Evolutionary conservation across 2,329 filamentous ascomycete species (phyloP), one percentile per base, ranked within the genome.

Genomic region (Ceratocystis cacaofunesta): DNA sequence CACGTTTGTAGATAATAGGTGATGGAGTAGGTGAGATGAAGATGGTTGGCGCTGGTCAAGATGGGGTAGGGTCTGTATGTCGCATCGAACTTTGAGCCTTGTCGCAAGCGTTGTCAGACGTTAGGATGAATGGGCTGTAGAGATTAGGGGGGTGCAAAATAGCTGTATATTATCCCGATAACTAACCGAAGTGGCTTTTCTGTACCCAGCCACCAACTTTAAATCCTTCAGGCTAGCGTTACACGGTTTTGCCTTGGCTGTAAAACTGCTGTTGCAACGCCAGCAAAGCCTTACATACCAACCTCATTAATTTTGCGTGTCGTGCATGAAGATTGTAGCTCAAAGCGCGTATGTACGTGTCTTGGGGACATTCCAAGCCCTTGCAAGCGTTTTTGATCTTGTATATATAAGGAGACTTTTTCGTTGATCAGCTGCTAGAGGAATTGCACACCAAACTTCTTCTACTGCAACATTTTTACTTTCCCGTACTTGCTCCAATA

Each of bases 161-260:
- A 52, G 2, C 22, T 15, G 10, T 0, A 0, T 1, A 28, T 15
- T 52, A 10, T 28, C 3, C 48, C 22, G 22, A 10, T 1, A 28
- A 25, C 5, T 28, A 52, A 22, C 48, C 48, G 48, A 57, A 1
- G 36, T 15, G 3, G 12, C 12, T 15, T 4, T 41, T 12, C 10
- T 15, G 10, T 41, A 4, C 12, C 58, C 60, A 65, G 64, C 60
- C 58, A 65, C 60, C 58, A n/a, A 6, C 30, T 65, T 64, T 48
- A 52, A 28, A 22, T 28, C 25, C n/a, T 8, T 22, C 28, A 19
- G 17, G 25, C 36, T 19, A n/a, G 17, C 43, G 19, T n/a, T 28
- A 58, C 62, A 64, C 48, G 32, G 52, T n/a, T 32, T 41, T n/a
- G 41, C 44, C 28, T 58, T 36, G 36, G 12, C 17, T 10, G 17